A percentile compares a stretch with the other conserved stretches of the same genome.
These are phyloP conservation scores for Bolboschoenus planiculmis DNA, from an alignment of 176 grass and related monocot genomes.

Conservation along the genomic window DNA sequence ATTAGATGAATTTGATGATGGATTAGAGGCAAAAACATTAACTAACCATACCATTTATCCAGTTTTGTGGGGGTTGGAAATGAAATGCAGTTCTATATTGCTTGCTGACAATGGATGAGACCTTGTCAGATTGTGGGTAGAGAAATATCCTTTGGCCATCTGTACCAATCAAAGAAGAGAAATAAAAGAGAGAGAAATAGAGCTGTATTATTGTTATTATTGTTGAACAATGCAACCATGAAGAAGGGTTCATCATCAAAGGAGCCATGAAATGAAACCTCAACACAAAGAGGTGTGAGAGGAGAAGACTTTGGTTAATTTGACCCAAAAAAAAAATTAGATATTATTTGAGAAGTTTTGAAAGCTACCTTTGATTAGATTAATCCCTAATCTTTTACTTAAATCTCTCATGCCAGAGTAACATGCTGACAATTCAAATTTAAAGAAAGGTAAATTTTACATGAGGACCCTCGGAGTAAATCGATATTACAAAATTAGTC, in stretches of 20 bases:
- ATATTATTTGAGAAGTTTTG: neutral
- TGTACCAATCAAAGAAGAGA: constrained; percentile 22
- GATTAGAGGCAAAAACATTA: neutral
- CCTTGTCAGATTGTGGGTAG: constrained; percentile 41
- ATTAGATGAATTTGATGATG: neutral
- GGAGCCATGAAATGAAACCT: constrained; percentile 21
- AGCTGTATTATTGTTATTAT: constrained; percentile 34
- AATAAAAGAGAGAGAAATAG: constrained; percentile 3
- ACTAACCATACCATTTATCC: constrained; percentile 83
- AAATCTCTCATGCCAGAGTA: neutral
- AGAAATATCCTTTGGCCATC: constrained; percentile 49
- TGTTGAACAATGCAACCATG: constrained; percentile 27
- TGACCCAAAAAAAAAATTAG: neutral
- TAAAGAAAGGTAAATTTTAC: neutral
- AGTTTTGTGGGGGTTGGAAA: constrained; percentile 69
- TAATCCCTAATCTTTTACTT: neutral
- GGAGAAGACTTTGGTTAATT: constrained; percentile 25
- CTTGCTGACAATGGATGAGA: constrained; percentile 53
- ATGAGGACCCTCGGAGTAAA: neutral
- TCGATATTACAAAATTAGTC: neutral
- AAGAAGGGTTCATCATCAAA: neutral
- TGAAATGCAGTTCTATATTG: constrained; percentile 57
- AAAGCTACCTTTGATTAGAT: neutral
- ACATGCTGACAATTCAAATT: neutral
- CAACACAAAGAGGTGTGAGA: neutral